Percentiles rank a stretch among this genome's conserved stretches.
Evolutionary conservation across 768 basidiomycete species (phyloP).

Genomic region (Trametes meyenii): DNA sequence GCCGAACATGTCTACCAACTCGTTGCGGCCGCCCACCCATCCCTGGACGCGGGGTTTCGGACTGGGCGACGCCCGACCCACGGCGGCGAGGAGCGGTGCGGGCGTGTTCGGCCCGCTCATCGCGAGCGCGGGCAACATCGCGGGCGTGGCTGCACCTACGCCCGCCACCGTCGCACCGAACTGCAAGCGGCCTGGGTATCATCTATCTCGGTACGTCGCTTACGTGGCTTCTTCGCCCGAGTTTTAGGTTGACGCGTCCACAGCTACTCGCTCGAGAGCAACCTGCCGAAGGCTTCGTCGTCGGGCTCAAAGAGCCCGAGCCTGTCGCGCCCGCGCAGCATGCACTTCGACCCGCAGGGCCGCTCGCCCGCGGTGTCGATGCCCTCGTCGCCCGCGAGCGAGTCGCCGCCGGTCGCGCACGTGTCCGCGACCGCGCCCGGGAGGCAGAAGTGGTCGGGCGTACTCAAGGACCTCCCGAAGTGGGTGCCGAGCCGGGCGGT

Average conservation of each 20-base stretch:
- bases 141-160: constrained; percentile 60
- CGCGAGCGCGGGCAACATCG: constrained; percentile 65
- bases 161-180: constrained; percentile 57
- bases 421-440: not conserved
- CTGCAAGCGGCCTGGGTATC: constrained; percentile 64
- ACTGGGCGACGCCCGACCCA: constrained; percentile 28
- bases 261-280: constrained; percentile 35
- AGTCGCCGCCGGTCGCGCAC: constrained; percentile 10
- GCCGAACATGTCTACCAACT: constrained; percentile 8
- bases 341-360: constrained; percentile 14
- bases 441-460: constrained; percentile 40
- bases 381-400: constrained; percentile 16
- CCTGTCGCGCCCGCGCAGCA: constrained; percentile 26
- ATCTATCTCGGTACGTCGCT: constrained; percentile 56
- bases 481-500: constrained; percentile 26
- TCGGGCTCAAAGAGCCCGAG: not conserved
- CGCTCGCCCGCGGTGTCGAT: constrained; percentile 6
- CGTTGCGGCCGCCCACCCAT: constrained; percentile 17
- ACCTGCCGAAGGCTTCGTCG: constrained; percentile 13
- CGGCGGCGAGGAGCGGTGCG: constrained; percentile 50
- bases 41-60: constrained; percentile 17
- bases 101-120: constrained; percentile 76
- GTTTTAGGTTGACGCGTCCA: not conserved
- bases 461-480: constrained; percentile 45
- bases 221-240: not conserved